These are phyloP conservation scores for Colletotrichum agaves DNA, from an alignment of 2,329 filamentous ascomycete genomes.

Conservation along the genomic window DNA sequence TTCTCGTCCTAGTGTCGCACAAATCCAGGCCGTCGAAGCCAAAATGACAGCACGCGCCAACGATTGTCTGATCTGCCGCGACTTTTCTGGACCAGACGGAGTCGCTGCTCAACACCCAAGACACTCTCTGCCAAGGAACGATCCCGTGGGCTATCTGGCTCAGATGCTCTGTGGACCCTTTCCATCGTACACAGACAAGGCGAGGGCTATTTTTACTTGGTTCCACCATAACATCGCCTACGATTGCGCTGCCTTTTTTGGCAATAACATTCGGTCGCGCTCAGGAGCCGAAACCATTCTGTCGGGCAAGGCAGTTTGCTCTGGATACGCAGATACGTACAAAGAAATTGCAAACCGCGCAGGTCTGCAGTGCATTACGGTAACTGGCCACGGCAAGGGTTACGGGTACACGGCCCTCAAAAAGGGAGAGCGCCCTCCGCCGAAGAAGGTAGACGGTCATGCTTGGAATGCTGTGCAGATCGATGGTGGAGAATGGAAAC, in stretches of 20 bases:
- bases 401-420: conserved; percentile 74
- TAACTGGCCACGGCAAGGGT: conserved; percentile 87
- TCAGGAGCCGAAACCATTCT: conserved; percentile 79
- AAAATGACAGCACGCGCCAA: conserved; percentile 44
- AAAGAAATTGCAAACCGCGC: conserved; percentile 80
- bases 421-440: conserved; percentile 73
- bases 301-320: conserved; percentile 86
- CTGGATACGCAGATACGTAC: conserved; percentile 89
- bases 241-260: conserved; percentile 83
- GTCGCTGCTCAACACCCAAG: conserved; percentile 83
- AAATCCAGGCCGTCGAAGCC: conserved; percentile 58
- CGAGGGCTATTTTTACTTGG: conserved; percentile 93
- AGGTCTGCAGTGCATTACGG: conserved; percentile 80
- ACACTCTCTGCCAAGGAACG: conserved; percentile 71
- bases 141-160: conserved; percentile 79
- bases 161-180: conserved; percentile 83
- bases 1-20: conserved; percentile 62
- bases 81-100: conserved; percentile 84
- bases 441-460: conserved; percentile 72
- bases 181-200: conserved; percentile 86
- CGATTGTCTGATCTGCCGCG: conserved; percentile 83
- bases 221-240: conserved; percentile 93
- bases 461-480: conserved; percentile 95
- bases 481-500: conserved; percentile 89
- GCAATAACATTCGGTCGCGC: conserved; percentile 71